phyloP scores from a whole-genome alignment of 2,329 filamentous ascomycete genomes.

The Colletotrichum truncatum region DNA sequence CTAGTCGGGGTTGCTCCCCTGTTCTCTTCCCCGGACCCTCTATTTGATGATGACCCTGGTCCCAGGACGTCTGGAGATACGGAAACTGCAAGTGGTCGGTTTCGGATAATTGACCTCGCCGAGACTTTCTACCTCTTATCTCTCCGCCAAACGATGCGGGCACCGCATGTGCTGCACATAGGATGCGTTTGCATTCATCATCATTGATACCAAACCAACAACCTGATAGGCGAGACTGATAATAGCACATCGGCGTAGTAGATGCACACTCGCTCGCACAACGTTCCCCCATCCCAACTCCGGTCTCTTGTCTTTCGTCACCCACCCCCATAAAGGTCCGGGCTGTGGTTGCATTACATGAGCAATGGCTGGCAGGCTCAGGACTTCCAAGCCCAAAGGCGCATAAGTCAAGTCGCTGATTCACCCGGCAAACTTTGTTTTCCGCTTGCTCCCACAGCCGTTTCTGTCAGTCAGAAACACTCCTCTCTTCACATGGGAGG shows the following conservation, averaged over 20 bases:
- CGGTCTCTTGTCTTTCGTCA: conserved; percentile 11
- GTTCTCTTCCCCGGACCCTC: conserved; percentile 12
- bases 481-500: conserved; percentile 26
- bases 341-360: neutral
- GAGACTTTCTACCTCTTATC: neutral
- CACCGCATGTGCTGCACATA: too few species aligned
- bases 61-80: conserved; percentile 10
- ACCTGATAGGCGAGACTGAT: neutral
- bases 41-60: neutral
- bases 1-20: conserved; percentile 1
- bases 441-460: conserved; percentile 17
- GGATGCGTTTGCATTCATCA: conserved; percentile 12
- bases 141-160: neutral
- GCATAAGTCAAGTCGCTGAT: conserved; percentile 28
- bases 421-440: conserved; percentile 27
- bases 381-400: neutral
- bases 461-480: conserved; percentile 27
- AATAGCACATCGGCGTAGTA: neutral
- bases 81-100: conserved; percentile 7
- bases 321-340: neutral
- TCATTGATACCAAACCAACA: neutral
- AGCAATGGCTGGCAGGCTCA: conserved; percentile 8
- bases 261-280: neutral
- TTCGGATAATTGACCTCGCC: conserved; percentile 17
- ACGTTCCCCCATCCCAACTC: conserved; percentile 21